Conservation (phyloP, 2,329 filamentous ascomycete species). For the Alternaria brassicicola region DNA sequence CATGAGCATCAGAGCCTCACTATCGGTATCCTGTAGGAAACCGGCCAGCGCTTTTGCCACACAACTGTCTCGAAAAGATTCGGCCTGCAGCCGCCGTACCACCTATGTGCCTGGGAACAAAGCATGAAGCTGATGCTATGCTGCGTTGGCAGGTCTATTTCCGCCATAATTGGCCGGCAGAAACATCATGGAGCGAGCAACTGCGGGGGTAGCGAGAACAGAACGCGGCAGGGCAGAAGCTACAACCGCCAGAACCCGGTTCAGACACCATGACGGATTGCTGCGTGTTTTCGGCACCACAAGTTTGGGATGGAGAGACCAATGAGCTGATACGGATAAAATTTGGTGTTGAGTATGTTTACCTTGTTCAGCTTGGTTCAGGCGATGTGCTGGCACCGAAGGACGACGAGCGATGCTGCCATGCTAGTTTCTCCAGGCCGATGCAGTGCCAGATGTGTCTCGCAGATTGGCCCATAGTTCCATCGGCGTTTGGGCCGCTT, state of each 20-base stretch:
- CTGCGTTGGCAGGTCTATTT: conserved; percentile 36
- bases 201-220: conserved; percentile 34
- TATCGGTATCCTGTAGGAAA: conserved; percentile 27
- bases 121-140: conserved; percentile 35
- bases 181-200: conserved; percentile 29
- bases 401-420: conserved; percentile 31
- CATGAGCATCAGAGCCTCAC: conserved; percentile 34
- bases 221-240: conserved; percentile 32
- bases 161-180: conserved; percentile 38
- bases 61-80: conserved; percentile 28
- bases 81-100: conserved; percentile 30
- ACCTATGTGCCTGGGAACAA: conserved; percentile 26
- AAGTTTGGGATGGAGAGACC: conserved; percentile 28
- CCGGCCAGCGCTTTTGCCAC: conserved; percentile 31
- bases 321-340: conserved; percentile 31
- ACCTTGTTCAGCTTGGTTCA: conserved; percentile 33
- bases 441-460: conserved; percentile 37
- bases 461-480: conserved; percentile 33
- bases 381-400: conserved; percentile 43
- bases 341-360: conserved; percentile 23
- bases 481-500: conserved; percentile 28
- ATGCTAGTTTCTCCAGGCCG: conserved; percentile 36
- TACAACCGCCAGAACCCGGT: conserved; percentile 33
- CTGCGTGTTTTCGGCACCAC: conserved; percentile 28
- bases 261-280: conserved; percentile 40